A percentile compares a stretch with the other conserved stretches of the same genome.
Evolutionary conservation across 2,329 filamentous ascomycete species (phyloP).

Genomic region (Alternaria rosae): DNA sequence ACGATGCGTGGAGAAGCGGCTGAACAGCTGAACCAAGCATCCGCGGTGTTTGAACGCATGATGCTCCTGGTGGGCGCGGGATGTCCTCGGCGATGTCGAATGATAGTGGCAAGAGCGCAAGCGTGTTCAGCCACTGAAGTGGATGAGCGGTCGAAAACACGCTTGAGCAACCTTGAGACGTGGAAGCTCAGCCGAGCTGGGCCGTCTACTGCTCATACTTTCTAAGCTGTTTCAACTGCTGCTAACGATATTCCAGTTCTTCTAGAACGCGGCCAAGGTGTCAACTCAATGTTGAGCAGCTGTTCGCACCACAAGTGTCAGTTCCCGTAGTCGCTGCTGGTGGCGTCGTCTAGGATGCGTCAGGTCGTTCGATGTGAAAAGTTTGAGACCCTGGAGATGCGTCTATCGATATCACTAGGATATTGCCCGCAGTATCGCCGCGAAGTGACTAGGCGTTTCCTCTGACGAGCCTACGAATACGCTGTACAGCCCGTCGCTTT

Average conservation of each 20-base stretch:
- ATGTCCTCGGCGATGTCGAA: background rate
- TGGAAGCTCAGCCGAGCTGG: slow-evolving; percentile 3
- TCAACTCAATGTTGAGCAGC: background rate
- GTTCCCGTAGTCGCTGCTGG: background rate
- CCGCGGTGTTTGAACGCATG: background rate
- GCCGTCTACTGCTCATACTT: background rate
- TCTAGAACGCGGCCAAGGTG: background rate
- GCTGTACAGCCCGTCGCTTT: background rate
- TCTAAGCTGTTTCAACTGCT: background rate
- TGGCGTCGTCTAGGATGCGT: slow-evolving; percentile 1
- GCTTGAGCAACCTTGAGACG: background rate
- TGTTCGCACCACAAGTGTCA: background rate
- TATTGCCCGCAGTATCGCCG: slow-evolving; percentile 5
- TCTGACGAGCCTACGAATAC: background rate
- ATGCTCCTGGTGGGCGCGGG: background rate
- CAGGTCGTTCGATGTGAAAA: background rate
- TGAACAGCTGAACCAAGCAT: slow-evolving; percentile 1
- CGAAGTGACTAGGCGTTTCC: slow-evolving; percentile 1
- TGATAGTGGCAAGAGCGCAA: slow-evolving; percentile 7
- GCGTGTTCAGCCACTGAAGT: background rate
- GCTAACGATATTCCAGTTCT: slow-evolving; percentile 1
- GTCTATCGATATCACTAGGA: slow-evolving; percentile 1
- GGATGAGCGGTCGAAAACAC: background rate
- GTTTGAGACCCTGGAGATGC: background rate
- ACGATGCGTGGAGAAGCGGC: slow-evolving; percentile 2